Percentiles rank a stretch among this genome's conserved stretches.
Conservation (phyloP, 805 yeast genomes). For the Saccharomyces mikatae region DNA sequence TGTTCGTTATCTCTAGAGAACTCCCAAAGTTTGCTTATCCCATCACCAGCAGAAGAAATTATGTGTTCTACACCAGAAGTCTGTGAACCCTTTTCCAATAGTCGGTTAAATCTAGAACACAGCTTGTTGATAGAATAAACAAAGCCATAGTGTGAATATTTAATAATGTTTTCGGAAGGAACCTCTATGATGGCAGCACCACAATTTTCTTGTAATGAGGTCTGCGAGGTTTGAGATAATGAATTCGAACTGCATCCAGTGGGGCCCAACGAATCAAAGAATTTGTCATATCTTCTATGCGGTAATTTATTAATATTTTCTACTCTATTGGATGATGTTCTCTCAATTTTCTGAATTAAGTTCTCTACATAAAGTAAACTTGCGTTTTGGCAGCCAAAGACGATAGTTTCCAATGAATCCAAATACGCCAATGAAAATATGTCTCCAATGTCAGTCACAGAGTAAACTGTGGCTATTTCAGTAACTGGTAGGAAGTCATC, state of each 20-base stretch:
- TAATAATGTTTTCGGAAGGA: conserved; percentile 53
- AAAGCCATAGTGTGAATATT: conserved; percentile 89
- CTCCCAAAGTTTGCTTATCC: conserved; percentile 75
- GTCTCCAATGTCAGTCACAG: conserved; percentile 85
- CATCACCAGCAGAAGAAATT: conserved; percentile 86
- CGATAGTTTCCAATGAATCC: conserved; percentile 49
- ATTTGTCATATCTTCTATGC: conserved; percentile 65
- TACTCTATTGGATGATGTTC: conserved; percentile 5
- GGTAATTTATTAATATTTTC: conserved; percentile 39
- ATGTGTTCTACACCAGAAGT: conserved; percentile 31
- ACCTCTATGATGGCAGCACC: conserved; percentile 47
- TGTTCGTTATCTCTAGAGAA: conserved; percentile 19
- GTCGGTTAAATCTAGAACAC: conserved; percentile 9
- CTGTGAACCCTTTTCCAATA: conserved; percentile 3
- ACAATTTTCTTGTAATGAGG: not conserved
- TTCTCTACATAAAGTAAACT: conserved; percentile 64
- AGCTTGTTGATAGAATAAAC: conserved; percentile 53
- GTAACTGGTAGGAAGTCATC: conserved; percentile 7
- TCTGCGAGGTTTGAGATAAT: conserved; percentile 1
- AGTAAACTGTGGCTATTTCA: conserved; percentile 67
- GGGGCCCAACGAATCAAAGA: conserved; percentile 86
- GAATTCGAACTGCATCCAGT: conserved; percentile 38
- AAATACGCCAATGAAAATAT: conserved; percentile 77
- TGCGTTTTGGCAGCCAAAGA: conserved; percentile 90
- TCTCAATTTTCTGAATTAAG: conserved; percentile 18